Evolutionary conservation across 257 asterid species (phyloP), one percentile per base, ranked within the genome.

Genomic region (Penstemon barbatus): DNA sequence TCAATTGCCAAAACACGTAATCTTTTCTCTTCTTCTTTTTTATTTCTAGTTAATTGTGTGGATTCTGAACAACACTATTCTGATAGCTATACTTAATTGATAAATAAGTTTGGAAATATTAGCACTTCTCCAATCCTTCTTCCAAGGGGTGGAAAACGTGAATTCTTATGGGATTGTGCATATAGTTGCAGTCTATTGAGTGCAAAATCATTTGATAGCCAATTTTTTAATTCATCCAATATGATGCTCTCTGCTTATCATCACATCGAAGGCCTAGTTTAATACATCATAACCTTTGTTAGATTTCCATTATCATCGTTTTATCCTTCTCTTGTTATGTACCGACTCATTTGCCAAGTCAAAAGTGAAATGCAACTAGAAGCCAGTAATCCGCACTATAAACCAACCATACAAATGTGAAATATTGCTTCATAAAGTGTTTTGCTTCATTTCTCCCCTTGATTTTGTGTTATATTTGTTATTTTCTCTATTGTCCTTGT

Each of bases 381-480:
- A 15, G 18, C 18, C 18, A 15, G 18, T 15, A 15, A 15, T 15
- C 33, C 33, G 2, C 33, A 25, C 33, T 25, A 72, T 12, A 33
- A 72, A 62, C 6, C 39, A 63, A 43, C 63, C 46, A 40, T 49
- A 25, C 37, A 66, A 55, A 13, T 10, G 12, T 11, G 25, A 19
- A 25, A 25, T 25, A 25, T 25, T 25, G 60, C 45, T 41, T 53
- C 5, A 39, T 50, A 49, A 51, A 48, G 33, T 52, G 44, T 44
- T 39, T 37, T 68, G 39, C 53, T 54, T 2, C 10, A 44, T 54
- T 58, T 52, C 46, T 53, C 45, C 56, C 74, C 50, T 51, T 43
- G 46, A 56, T 56, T 65, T 38, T 12, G 36, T 13, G 8, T 60
- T 40, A 66, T 43, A 52, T 25, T 37, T 15, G 37, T 42, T 51